phyloP scores from a whole-genome alignment of 768 basidiomycete species.

The Agaricus subrufescens region DNA sequence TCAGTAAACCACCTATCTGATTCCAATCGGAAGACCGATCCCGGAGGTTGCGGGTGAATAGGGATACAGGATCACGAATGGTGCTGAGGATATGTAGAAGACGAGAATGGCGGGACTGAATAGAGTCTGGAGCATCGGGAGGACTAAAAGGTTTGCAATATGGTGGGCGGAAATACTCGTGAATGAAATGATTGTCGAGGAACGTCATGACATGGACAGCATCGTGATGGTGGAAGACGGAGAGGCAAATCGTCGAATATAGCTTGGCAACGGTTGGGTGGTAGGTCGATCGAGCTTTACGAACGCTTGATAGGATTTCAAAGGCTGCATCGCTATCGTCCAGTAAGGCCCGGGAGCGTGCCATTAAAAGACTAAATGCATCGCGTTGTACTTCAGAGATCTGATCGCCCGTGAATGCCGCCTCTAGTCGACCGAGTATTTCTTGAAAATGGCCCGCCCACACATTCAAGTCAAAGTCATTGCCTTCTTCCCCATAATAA shows the following conservation, averaged over 20 bases:
- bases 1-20: background rate
- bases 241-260: background rate
- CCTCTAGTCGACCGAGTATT: constrained; percentile 22
- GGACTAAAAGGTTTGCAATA: constrained; percentile 3
- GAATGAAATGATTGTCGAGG: constrained; percentile 1
- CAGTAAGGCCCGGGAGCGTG: background rate
- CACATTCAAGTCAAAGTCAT: background rate
- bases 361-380: background rate
- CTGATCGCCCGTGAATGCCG: background rate
- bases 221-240: constrained; percentile 5
- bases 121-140: background rate
- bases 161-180: constrained; percentile 9
- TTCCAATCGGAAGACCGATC: background rate
- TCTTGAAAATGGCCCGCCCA: constrained; percentile 24
- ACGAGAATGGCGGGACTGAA: constrained; percentile 16
- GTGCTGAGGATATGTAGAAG: constrained; percentile 5
- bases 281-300: background rate
- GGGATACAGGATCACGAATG: background rate
- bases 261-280: background rate
- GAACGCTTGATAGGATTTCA: background rate
- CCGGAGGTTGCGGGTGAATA: background rate
- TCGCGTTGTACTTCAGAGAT: background rate
- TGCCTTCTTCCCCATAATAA: background rate
- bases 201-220: constrained; percentile 7
- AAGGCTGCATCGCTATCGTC: background rate